Evolutionary conservation across 768 basidiomycete species (phyloP), one percentile per base, ranked within the genome.

Genomic region (Leucogyrophana mollusca): DNA sequence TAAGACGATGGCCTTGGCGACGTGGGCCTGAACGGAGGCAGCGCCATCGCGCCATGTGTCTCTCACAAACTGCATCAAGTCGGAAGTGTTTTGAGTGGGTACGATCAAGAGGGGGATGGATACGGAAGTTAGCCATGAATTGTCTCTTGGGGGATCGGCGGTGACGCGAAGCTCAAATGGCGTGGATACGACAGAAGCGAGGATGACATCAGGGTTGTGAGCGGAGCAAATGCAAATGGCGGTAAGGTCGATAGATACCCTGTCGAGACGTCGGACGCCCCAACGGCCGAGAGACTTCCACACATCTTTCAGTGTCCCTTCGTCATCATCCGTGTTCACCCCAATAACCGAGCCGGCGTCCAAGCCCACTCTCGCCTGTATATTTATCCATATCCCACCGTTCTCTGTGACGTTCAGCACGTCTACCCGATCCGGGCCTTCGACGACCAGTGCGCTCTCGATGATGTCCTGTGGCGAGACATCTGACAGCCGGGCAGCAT

Each of bases 281-380:
- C 85, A 83, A 25, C 85, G 73, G 3, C 87, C 88, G 14, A 89
- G 47, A 2, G 76, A 68, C 63, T 85, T 89, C 82, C 83, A 85
- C 23, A 80, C 47, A 36, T 64, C 64, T n/a, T 58, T 51, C 37
- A 81, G 48, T 5, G 79, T 32, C 23, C 69, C 68, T 45, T 87
- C 70, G 16, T 49, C 74, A 7, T 71, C 66, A 8, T 64, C 55
- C 22, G 69, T 65, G 44, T 78, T 78, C 10, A 86, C 74, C 1
- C 78, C 83, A 11, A 86, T 66, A 16, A 80, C 67, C 8, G 71
- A 60, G 2, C 83, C 85, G 6, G 82, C 86, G 58, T 90, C 80
- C n/a, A 90, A 50, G 0, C 88, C 88, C 13, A 86, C 57, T 39
- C 73, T 68, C 4, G 74, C 83, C 14, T 76, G 66, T 4, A 89